phyloP scores from a whole-genome alignment of 2,329 filamentous ascomycete species.

The Phialocephala sp. region DNA sequence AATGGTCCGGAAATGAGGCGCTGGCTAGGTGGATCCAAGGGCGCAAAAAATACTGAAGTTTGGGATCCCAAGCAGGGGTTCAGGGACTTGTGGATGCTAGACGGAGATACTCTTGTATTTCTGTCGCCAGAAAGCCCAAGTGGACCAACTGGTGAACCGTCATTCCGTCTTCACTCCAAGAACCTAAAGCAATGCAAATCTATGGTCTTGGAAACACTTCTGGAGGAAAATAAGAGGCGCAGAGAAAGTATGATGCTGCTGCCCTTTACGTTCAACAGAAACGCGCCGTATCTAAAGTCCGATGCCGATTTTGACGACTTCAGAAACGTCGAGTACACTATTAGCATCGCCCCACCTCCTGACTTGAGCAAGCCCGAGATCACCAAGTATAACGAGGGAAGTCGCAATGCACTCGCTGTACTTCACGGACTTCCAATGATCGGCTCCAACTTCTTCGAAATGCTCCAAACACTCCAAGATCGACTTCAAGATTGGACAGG shows the following conservation, averaged over 20 bases:
- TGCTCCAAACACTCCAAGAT: constrained; percentile 64
- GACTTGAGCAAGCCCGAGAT: constrained; percentile 54
- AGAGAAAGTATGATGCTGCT: background rate
- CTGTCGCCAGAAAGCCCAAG: constrained; percentile 52
- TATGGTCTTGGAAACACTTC: constrained; percentile 55
- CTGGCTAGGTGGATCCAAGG: constrained; percentile 52
- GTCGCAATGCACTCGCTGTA: constrained; percentile 57
- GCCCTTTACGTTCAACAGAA: background rate
- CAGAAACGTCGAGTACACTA: constrained; percentile 62
- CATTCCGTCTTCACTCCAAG: background rate
- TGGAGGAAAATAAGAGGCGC: background rate
- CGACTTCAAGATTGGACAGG: constrained; percentile 31
- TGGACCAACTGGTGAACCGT: background rate
- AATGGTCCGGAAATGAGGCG: constrained; percentile 53
- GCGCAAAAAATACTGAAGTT: constrained; percentile 52
- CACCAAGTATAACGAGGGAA: constrained; percentile 66
- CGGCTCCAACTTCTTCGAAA: constrained; percentile 66
- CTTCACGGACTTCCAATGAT: constrained; percentile 40
- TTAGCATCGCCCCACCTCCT: constrained; percentile 65
- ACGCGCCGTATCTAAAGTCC: too few relatives aligned
- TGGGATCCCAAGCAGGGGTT: constrained; percentile 66
- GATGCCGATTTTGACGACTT: background rate
- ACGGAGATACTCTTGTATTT: constrained; percentile 65
- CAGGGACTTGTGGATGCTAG: constrained; percentile 64
- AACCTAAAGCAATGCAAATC: constrained; percentile 48